Base-by-base conservation (phyloP, 1,139 yeast genomes). In the Nadsonia starkeyi-henricii region DNA sequence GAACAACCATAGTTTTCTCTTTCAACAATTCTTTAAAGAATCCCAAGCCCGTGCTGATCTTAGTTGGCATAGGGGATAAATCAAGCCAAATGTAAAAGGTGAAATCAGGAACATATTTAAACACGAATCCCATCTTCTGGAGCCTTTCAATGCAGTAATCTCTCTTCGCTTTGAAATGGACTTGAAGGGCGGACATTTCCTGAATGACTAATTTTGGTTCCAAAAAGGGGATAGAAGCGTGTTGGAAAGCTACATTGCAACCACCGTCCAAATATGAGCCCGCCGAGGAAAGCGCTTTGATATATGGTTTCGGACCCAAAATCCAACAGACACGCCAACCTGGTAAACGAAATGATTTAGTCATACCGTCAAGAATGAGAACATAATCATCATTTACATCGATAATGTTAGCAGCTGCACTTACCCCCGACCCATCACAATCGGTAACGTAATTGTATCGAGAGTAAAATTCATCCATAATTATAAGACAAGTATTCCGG, bases 311-410 rank as follows among this genome's bases (percentile, higher is more conserved):
- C 17, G 85, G 85, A 0, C 85, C 85, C 51, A 78, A 65, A 51
- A 78, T 69, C 85, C 85, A 78, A 57, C 83, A 78, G 18, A 76
- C 75, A 64, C 85, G 71, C 83, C 83, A 78, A 1, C 85, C 85
- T 2, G 85, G 84, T 48, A 78, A 68, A 54, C 85, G 69, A 64
- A 78, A 78, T 1, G 81, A 78, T 62, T 78, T 78, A 47, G 85
- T 78, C 45, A 78, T 67, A 2, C 85, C 85, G 60, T 78, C 80
- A 51, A 78, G 68, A 54, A 78, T 77, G 55, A 78, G 69, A 5
- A 78, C 84, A 0, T 83, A 82, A 57, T 78, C 85, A 48, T 63
- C 65, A 58, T 78, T 74, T 17, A 78, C 84, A 54, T 78, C 82
- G 20, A 74, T 71, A 20, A 78, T 73, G 53, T 67, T 74, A 51